phyloP scores from a whole-genome alignment of 768 basidiomycete species.

The Rhizopogon vulgaris region DNA sequence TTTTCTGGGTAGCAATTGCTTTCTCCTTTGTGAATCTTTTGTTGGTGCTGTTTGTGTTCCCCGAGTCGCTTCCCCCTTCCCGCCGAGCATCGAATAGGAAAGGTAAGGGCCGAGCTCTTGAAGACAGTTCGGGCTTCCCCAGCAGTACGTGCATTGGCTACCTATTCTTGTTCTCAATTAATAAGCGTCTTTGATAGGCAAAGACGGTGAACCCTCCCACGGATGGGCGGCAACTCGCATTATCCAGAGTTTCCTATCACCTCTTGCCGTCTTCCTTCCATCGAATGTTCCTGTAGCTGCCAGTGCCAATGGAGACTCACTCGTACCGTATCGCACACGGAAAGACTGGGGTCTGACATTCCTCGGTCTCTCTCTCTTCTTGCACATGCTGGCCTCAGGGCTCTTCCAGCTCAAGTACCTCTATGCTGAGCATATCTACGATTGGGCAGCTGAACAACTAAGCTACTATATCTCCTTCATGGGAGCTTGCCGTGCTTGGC shows the following conservation, averaged over 20 bases:
- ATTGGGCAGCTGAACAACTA: conserved; percentile 63
- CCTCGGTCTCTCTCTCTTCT: conserved; percentile 57
- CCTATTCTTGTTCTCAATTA: background rate
- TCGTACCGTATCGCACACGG: conserved; percentile 49
- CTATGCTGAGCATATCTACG: conserved; percentile 68
- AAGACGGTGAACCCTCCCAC: background rate
- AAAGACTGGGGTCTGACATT: conserved; percentile 74
- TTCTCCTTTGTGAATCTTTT: conserved; percentile 45
- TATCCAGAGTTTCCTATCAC: conserved; percentile 46
- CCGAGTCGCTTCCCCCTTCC: conserved; percentile 43
- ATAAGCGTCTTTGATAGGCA: background rate
- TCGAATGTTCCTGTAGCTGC: conserved; percentile 35
- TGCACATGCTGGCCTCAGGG: conserved; percentile 62
- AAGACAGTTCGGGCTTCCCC: conserved; percentile 3
- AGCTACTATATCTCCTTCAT: conserved; percentile 72
- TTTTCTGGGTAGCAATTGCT: conserved; percentile 48
- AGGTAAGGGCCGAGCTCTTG: conserved; percentile 23
- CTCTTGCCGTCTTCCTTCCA: conserved; percentile 68
- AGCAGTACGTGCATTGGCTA: conserved; percentile 7
- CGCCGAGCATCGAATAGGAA: conserved; percentile 21
- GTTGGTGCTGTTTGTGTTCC: conserved; percentile 54
- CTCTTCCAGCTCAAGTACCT: conserved; percentile 72
- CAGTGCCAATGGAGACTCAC: conserved; percentile 42
- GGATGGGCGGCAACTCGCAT: conserved; percentile 18
- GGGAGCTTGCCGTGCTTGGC: conserved; percentile 57